These are phyloP conservation scores for Backusella macrospora DNA, from an alignment of 192 early-diverging fungal genomes.

Conservation along the genomic window DNA sequence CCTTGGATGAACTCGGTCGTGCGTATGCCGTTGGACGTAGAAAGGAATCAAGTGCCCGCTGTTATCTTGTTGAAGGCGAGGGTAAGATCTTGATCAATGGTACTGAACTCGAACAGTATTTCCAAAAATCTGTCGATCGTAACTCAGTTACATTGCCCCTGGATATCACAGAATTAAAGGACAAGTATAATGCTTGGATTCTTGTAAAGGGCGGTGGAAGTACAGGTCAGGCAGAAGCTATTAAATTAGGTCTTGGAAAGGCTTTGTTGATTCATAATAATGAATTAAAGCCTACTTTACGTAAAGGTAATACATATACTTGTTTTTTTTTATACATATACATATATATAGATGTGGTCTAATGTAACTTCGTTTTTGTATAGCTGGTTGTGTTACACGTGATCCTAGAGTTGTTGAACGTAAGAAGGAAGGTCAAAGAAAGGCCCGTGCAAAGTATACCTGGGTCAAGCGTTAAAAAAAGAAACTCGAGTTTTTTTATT, in stretches of 20 bases:
- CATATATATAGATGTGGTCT: neutral
- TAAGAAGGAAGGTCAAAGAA: constrained; percentile 95
- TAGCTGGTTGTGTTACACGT: constrained; percentile 59
- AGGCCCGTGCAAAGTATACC: constrained; percentile 90
- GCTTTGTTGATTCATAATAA: constrained; percentile 69
- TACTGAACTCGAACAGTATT: constrained; percentile 71
- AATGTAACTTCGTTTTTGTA: constrained; percentile 19
- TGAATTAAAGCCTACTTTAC: constrained; percentile 56
- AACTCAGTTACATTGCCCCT: constrained; percentile 78
- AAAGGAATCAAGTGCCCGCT: constrained; percentile 79
- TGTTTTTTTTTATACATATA: constrained; percentile 5
- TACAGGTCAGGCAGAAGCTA: constrained; percentile 86
- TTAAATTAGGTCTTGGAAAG: constrained; percentile 78
- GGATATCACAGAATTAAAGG: constrained; percentile 61
- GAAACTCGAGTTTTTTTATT: neutral
- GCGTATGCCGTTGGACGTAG: constrained; percentile 76
- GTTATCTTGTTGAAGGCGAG: constrained; percentile 72
- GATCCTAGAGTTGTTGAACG: constrained; percentile 87
- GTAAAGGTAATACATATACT: constrained; percentile 46
- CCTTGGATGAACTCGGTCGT: constrained; percentile 71
- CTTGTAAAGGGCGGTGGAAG: constrained; percentile 80
- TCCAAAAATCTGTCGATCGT: constrained; percentile 65
- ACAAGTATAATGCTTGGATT: constrained; percentile 85
- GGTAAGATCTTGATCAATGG: constrained; percentile 83
- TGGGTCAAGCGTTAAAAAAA: constrained; percentile 50